Evolutionary conservation across 2,329 filamentous ascomycete species (phyloP).

Genomic region (Fusarium longipes): DNA sequence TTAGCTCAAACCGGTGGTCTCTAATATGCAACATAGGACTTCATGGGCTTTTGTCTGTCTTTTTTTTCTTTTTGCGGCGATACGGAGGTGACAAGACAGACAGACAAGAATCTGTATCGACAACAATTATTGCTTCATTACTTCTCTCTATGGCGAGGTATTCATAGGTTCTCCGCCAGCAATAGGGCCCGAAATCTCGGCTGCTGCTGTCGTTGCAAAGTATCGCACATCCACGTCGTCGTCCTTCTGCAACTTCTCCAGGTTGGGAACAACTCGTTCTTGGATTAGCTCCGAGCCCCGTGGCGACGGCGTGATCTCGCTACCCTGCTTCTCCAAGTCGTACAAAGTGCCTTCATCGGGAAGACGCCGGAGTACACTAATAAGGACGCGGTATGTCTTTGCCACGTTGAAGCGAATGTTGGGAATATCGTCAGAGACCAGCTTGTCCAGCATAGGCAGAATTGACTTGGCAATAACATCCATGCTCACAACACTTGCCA

Average conservation of each 20-base stretch:
- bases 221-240: conserved; percentile 98
- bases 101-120: conserved; percentile 39
- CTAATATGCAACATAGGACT: conserved; percentile 43
- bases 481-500: conserved; percentile 91
- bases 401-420: conserved; percentile 99
- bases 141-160: conserved; percentile 69
- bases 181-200: conserved; percentile 61
- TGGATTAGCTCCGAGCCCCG: conserved; percentile 84
- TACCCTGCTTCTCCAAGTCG: conserved; percentile 82
- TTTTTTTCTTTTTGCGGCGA: conserved; percentile 29
- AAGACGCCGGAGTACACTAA: conserved; percentile 90
- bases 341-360: conserved; percentile 89
- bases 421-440: conserved; percentile 93
- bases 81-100: conserved; percentile 35
- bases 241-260: conserved; percentile 96
- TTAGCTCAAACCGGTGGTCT: conserved; percentile 28
- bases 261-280: conserved; percentile 85
- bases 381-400: conserved; percentile 92
- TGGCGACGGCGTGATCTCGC: conserved; percentile 71
- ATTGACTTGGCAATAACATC: conserved; percentile 94
- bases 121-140: conserved; percentile 67
- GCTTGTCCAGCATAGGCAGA: conserved; percentile 93
- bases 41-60: conserved; percentile 31
- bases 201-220: conserved; percentile 91
- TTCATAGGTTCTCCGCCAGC: conserved; percentile 70